Conservation (phyloP, 305 asterid species). For the Andrographis paniculata region DNA sequence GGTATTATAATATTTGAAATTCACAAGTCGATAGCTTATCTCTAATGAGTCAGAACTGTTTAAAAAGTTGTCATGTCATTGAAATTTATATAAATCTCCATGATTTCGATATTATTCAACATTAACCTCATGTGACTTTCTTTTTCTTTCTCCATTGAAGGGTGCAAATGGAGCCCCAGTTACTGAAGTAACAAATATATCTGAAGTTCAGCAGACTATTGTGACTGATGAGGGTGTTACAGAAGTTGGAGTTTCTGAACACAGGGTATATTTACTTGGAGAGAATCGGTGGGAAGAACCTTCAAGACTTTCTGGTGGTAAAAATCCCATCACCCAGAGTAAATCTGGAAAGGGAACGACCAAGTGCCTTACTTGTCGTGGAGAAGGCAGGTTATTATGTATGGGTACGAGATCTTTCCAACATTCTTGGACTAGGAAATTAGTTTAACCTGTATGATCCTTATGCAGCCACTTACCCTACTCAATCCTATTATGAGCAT, state of each 20-base stretch:
- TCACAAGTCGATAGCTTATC: no score
- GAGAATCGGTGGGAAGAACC: conserved; percentile 98
- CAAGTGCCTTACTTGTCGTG: conserved; percentile 63
- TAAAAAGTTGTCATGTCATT: no score
- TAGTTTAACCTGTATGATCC: neutral
- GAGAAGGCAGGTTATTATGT: conserved; percentile 88
- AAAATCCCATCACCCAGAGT: conserved; percentile 25
- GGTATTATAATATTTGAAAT: no score
- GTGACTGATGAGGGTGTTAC: conserved; percentile 24
- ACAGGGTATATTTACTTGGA: conserved; percentile 84
- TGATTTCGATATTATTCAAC: no score
- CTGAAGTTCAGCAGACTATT: conserved; percentile 33
- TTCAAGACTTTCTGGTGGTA: conserved; percentile 53
- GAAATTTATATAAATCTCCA: no score
- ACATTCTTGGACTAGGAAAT: neutral
- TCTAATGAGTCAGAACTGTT: no score
- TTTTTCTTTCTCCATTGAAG: no score
- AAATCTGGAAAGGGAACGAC: conserved; percentile 23
- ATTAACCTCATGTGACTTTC: no score
- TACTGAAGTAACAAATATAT: conserved; percentile 28
- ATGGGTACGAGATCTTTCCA: conserved; percentile 49
- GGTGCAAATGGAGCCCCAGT: conserved; percentile 52
- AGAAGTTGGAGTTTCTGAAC: conserved; percentile 30
- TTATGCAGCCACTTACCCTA: neutral
- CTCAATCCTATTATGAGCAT: neutral